Base-by-base conservation (phyloP, 305 asterid genomes). In the Plantago rigida region DNA sequence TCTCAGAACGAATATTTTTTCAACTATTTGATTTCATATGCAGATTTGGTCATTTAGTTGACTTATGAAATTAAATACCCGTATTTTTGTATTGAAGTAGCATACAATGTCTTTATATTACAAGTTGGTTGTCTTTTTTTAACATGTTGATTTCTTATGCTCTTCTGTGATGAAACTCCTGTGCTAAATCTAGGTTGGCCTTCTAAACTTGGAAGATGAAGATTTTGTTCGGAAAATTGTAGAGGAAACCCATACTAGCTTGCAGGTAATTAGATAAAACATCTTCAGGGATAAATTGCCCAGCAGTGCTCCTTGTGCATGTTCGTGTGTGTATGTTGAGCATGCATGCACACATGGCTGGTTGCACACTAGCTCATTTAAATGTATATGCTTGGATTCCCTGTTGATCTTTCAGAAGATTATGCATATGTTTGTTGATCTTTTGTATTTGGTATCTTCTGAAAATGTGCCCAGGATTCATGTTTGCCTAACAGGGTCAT, bases 121-220 rank as follows among this genome's bases (percentile, higher is more conserved):
- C 46, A 41, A 56, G 24, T 50, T 36, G 48, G 64, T 69, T 50
- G 24, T 48, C 42, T 34, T 44, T 44, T 56, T 4, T 39, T 44
- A 48, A 47, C 9, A 3, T 73, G 64, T 73, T 59, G 12, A 41
- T 45, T 55, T 58, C 44, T 5, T n/a, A 57, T 34, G 62, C 62
- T 66, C 54, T 55, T 11, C 24, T 56, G 31, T 19, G 15, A 54
- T 53, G 58, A 59, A 17, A 46, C 47, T 68, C 63, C 50, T 72
- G 58, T 69, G 22, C 41, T 51, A n/a, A 62, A 59, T 84, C 58
- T 74, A 92, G 99, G 83, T 86, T 77, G 99, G 99, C 51, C 77
- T 92, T 11, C 63, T 92, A 74, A 92, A 89, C 76, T 74, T 92
- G 87, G 99, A 92, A 77, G 86, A 86, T 74, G 99, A 92, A 79